Base-by-base conservation (phyloP, 208 protist species). In the Kentomonas sorsogonicus region DNA sequence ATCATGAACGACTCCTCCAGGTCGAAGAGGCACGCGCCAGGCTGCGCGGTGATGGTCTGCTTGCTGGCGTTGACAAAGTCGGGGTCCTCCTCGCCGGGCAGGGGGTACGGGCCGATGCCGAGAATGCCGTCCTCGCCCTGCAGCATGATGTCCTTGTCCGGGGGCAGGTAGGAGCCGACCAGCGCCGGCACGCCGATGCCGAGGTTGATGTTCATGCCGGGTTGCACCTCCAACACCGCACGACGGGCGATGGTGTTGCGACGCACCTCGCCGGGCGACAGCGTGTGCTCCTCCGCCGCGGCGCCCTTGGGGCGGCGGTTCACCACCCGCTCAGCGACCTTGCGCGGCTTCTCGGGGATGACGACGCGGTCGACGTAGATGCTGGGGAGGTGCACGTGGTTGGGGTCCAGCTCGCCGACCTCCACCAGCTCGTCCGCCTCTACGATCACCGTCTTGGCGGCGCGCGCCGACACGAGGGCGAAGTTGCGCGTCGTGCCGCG, bases 41-140 rank as follows among this genome's bases (percentile, higher is more conserved):
- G 61, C 31, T 83, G 81, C 2, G 83, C 73, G 0, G 92, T 97
- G 23, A 72, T 74, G 5, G 94, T 97, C 66, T 98, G 86, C 60
- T 98, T 98, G 36, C 93, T 86, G 9, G 95, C 95, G 63, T 98
- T 98, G 47, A 96, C 97, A 18, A 97, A 52, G 73, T 98, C 95
- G 23, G 86, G 26, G 59, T 98, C 90, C 16, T 87, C 72, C 56
- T 93, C 38, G 33, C 77, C 82, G 6, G 55, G 34, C 44, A 70
- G 40, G 22, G 94, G 94, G 73, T 86, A 96, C 25, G 91, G 94
- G n/a, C 93, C 93, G 56, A 91, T 77, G 26, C 85, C 85, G 1
- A 96, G 72, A 7, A 95, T 18, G 26, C 88, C 92, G 59, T 94
- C 93, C 60, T 96, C 90, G 9, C 22, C 55, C 69, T 96, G 89